Evolutionary conservation across 78 protist species (phyloP).

Genomic region (Dictyostelium firmibasis): DNA sequence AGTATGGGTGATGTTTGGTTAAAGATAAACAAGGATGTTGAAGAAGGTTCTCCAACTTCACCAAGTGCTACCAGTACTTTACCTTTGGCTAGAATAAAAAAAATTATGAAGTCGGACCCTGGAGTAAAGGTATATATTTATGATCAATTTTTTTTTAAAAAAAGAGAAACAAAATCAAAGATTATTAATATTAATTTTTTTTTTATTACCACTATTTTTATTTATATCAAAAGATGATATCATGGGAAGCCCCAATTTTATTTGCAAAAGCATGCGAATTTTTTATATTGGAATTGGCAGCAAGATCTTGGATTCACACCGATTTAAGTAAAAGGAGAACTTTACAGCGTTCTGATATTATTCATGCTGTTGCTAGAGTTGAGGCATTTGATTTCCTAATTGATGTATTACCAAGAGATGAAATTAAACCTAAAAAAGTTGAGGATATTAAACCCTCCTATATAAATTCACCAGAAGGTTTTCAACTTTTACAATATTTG

Average conservation of each 20-base stretch:
- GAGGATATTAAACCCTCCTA: conserved; percentile 20
- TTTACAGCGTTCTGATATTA: conserved; percentile 86
- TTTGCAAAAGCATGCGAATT: conserved; percentile 93
- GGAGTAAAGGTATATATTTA: conserved; percentile 63
- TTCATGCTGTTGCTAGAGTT: conserved; percentile 81
- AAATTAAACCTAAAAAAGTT: conserved; percentile 62
- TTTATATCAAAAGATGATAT: conserved; percentile 29
- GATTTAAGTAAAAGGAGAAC: conserved; percentile 87
- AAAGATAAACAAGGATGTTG: neutral
- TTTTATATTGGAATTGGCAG: conserved; percentile 89
- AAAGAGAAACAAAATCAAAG: neutral
- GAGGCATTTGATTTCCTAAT: conserved; percentile 91
- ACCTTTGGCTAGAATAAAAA: conserved; percentile 91
- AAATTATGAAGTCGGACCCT: conserved; percentile 88
- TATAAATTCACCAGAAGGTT: conserved; percentile 34
- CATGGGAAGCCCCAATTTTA: conserved; percentile 81
- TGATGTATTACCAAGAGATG: conserved; percentile 91
- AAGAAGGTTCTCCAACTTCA: neutral
- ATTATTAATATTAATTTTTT: conserved; percentile 45
- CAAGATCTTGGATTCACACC: conserved; percentile 91
- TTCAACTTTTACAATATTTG: conserved; percentile 41
- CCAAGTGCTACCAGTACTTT: neutral
- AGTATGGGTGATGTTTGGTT: neutral
- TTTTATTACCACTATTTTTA: too few species aligned
- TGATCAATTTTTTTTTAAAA: neutral